Conservation (phyloP, 495 filamentous ascomycete species). For the Neurospora tetrasperma region DNA sequence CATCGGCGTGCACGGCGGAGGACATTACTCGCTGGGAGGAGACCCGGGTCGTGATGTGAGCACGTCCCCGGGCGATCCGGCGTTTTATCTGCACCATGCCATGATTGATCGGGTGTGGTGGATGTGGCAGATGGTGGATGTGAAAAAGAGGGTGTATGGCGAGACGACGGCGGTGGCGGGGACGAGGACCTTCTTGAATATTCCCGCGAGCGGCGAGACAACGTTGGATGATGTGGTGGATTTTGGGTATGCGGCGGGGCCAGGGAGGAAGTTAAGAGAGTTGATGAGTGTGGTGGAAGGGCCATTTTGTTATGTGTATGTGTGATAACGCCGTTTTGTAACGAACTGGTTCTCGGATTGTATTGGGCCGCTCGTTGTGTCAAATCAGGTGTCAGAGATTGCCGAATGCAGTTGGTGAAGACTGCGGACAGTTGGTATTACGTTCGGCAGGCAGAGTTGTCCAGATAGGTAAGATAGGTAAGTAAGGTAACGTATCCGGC, state of each 20-base stretch:
- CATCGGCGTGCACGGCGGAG: slow-evolving; percentile 53
- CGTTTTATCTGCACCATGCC: slow-evolving; percentile 58
- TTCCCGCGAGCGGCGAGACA: slow-evolving; percentile 12
- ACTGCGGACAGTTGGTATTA: too few relatives aligned
- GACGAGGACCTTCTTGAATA: slow-evolving; percentile 18
- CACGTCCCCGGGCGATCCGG: slow-evolving; percentile 52
- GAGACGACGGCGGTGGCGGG: slow-evolving; percentile 10
- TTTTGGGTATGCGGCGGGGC: slow-evolving; percentile 23
- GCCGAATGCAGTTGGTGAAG: neutral
- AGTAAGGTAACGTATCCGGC: too few relatives aligned
- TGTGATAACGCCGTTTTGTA: slow-evolving; percentile 4
- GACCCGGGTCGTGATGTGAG: slow-evolving; percentile 50
- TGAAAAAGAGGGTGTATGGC: slow-evolving; percentile 16
- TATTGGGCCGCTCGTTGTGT: neutral
- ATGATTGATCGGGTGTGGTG: slow-evolving; percentile 57
- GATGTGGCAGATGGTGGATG: slow-evolving; percentile 49
- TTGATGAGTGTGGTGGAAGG: slow-evolving; percentile 22
- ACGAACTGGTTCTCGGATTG: neutral
- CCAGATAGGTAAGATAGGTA: too few relatives aligned
- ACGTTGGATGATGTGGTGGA: slow-evolving; percentile 19
- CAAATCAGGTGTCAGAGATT: neutral
- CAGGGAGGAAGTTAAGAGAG: slow-evolving; percentile 18
- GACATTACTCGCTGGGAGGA: slow-evolving; percentile 54
- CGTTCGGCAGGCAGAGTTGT: too few relatives aligned
- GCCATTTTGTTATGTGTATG: slow-evolving; percentile 26